Evolutionary conservation across 495 filamentous ascomycete genomes (phyloP).

Genomic region (Hyaloscypha bicolor): DNA sequence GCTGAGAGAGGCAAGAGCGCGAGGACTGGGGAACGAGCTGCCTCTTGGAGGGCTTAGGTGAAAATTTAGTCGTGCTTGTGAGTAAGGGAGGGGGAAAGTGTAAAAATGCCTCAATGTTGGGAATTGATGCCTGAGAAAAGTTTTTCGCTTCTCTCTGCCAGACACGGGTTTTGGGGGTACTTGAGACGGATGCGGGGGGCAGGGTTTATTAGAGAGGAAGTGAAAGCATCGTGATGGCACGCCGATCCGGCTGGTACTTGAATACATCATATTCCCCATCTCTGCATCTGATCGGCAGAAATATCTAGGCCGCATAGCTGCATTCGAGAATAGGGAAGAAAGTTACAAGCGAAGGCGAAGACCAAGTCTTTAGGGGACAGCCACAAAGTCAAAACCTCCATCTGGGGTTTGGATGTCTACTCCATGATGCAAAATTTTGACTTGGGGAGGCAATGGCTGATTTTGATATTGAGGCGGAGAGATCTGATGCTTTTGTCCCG

Average conservation of each 20-base stretch:
- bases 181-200: not conserved
- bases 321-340: not conserved
- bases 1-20: not conserved
- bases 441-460: not conserved
- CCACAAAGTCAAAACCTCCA: not conserved
- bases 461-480: slow-evolving; percentile 1
- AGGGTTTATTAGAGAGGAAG: not conserved
- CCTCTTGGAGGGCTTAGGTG: not conserved
- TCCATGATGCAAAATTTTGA: not conserved
- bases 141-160: not conserved
- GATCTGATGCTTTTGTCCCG: not conserved
- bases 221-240: not conserved
- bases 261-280: not conserved
- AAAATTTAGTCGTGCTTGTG: not conserved
- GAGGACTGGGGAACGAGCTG: not conserved
- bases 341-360: not conserved
- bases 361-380: not conserved
- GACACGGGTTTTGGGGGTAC: not conserved
- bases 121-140: not conserved
- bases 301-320: not conserved
- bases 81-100: not conserved
- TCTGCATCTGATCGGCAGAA: slow-evolving; percentile 8
- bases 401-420: not conserved
- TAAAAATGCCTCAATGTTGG: not conserved
- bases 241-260: not conserved